Base-by-base conservation (phyloP, 305 asterid species). In the Fraxinus ornus region DNA sequence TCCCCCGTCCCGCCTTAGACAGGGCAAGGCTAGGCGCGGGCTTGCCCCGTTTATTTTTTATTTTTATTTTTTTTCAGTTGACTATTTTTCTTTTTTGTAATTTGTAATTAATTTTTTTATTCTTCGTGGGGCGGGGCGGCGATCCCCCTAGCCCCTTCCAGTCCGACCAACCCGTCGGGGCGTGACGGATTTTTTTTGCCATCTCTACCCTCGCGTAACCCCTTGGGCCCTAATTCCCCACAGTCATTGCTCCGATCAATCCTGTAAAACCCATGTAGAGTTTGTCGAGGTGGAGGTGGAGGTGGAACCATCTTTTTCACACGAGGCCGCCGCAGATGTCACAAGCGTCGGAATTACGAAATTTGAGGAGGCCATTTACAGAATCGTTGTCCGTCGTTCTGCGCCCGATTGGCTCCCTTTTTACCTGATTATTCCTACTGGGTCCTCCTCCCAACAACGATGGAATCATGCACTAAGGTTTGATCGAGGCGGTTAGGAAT, bases 371-470 rank as follows among this genome's bases (percentile, higher is more conserved):
- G 87, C 79, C 4, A 84, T 86, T 39, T 82, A 86, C 33, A 66
- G 49, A 3, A 49, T 84, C 26, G 52, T 84, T n/a, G 82, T 81
- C 49, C 82, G 86, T 4, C 83, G 85, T 28, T 72, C 85, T 35
- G 79, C 87, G 2, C 89, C 89, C 24, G 85, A 86, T 84, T 86
- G 89, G 87, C 32, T 86, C 1, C 87, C 86, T 81, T 86, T 62
- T 35, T 81, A 17, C 89, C 89, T 1, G 87, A 87, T 1, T 79
- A 71, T 32, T 86, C 89, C 10, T 86, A 78, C 80, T 84, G 92
- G 93, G 91, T 90, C 95, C 92, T 36, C 89, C 89, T 7, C 85
- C 82, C 5, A 86, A 80, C 33, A 44, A 80, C 35, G 22, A 70
- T 9, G 79, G 32, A 21, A 62, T 78, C 72, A 13, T 70, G 41